These are phyloP conservation scores for Capsicum pubescens DNA, from an alignment of 257 asterid species.

Conservation along the genomic window DNA sequence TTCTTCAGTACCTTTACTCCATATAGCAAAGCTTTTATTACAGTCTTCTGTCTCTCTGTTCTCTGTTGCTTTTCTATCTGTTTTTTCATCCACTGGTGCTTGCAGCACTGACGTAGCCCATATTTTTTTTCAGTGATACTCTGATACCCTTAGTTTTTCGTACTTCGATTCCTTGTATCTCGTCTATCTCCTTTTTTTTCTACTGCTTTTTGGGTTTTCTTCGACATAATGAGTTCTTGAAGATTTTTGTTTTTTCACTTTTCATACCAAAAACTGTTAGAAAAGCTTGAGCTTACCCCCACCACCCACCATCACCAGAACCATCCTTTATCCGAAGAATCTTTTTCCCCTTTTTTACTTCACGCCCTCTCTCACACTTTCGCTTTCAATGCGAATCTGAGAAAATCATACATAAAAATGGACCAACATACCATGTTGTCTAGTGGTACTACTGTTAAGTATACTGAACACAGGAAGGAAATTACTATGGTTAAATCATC, in stretches of 20 bases:
- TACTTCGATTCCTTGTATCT: too few species aligned
- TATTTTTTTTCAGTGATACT: background rate
- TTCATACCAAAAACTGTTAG: conserved; percentile 27
- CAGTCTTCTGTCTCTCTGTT: conserved; percentile 11
- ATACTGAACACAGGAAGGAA: conserved; percentile 59
- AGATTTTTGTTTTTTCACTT: conserved; percentile 16
- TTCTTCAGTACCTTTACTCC: conserved; percentile 26
- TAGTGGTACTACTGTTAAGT: conserved; percentile 46
- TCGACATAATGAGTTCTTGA: background rate
- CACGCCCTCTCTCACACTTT: conserved; percentile 41
- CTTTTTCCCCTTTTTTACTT: conserved; percentile 34
- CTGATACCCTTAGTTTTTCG: too few species aligned
- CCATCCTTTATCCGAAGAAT: conserved; percentile 56
- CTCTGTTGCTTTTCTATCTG: conserved; percentile 15
- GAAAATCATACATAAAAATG: conserved; percentile 27
- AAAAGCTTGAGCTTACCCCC: conserved; percentile 45
- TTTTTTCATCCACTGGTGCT: background rate
- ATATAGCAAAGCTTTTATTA: background rate
- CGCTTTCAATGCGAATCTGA: conserved; percentile 76
- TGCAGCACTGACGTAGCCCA: background rate
- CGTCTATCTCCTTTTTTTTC: background rate
- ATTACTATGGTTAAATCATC: conserved; percentile 44
- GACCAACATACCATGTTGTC: conserved; percentile 44
- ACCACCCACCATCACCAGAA: too few species aligned
- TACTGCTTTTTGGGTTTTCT: background rate